phyloP scores from a whole-genome alignment of 108 stramenopile species.

The Bacterosira constricta region DNA sequence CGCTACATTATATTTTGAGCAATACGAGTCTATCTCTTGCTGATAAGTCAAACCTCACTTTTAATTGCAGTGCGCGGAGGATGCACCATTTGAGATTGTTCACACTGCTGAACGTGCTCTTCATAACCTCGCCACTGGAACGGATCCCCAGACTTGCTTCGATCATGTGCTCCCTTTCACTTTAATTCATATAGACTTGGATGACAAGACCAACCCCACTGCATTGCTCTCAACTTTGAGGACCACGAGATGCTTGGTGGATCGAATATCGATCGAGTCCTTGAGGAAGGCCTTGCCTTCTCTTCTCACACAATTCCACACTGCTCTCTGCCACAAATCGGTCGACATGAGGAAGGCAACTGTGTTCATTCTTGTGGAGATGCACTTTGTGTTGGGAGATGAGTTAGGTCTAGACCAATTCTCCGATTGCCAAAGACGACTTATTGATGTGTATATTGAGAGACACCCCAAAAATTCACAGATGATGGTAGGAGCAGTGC shows the following conservation, averaged over 20 bases:
- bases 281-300: slow-evolving; percentile 26
- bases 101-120: slow-evolving; percentile 59
- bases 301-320: slow-evolving; percentile 31
- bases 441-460: slow-evolving; percentile 48
- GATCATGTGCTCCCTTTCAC: slow-evolving; percentile 39
- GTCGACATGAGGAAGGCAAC: slow-evolving; percentile 56
- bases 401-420: slow-evolving; percentile 41
- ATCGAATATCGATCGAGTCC: slow-evolving; percentile 19
- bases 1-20: neutral
- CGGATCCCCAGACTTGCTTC: slow-evolving; percentile 45
- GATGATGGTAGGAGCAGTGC: neutral
- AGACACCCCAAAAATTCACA: slow-evolving; percentile 30
- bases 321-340: slow-evolving; percentile 23
- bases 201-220: slow-evolving; percentile 25
- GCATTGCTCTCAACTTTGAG: slow-evolving; percentile 41
- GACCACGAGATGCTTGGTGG: slow-evolving; percentile 39
- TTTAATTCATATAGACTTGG: slow-evolving; percentile 10
- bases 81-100: slow-evolving; percentile 54
- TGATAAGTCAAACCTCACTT: neutral
- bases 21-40: neutral
- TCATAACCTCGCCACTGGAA: slow-evolving; percentile 41
- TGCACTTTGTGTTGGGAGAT: slow-evolving; percentile 45
- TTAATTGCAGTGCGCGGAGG: slow-evolving; percentile 32
- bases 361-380: slow-evolving; percentile 49
- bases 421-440: slow-evolving; percentile 38